These are phyloP conservation scores for Globisporangium ultimum DNA, from an alignment of 352 stramenopile genomes.

Conservation along the genomic window DNA sequence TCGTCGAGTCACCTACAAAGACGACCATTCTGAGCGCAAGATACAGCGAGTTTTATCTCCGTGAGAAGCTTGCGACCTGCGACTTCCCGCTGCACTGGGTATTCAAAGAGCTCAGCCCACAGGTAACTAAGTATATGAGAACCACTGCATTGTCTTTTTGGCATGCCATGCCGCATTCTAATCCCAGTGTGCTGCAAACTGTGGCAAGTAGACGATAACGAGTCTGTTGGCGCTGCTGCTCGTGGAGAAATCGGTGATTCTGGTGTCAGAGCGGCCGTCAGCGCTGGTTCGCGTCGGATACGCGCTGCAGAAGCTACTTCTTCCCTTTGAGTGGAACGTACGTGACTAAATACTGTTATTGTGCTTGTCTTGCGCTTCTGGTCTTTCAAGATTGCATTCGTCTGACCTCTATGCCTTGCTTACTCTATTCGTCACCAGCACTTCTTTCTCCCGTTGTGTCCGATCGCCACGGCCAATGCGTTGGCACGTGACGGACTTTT, in stretches of 20 bases:
- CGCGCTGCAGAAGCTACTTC: conserved; percentile 33
- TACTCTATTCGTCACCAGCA: conserved; percentile 24
- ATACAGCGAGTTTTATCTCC: conserved; percentile 38
- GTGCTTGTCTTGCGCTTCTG: background rate
- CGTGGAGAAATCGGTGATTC: conserved; percentile 45
- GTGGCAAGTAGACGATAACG: conserved; percentile 36
- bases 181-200: no score
- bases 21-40: conserved; percentile 18
- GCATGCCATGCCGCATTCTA: no score
- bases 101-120: conserved; percentile 54
- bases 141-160: background rate
- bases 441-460: conserved; percentile 53
- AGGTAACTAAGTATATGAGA: conserved; percentile 27
- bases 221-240: conserved; percentile 42
- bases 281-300: conserved; percentile 36
- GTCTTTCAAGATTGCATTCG: background rate
- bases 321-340: conserved; percentile 61
- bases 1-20: background rate
- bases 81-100: conserved; percentile 30
- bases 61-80: conserved; percentile 3
- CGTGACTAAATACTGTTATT: background rate
- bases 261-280: conserved; percentile 48
- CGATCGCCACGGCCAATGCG: conserved; percentile 27
- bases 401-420: background rate
- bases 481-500: conserved; percentile 38